A percentile compares a stretch with the other conserved stretches of the same genome.
Conservation (phyloP, 495 filamentous ascomycete genomes). For the Talaromyces liani region DNA sequence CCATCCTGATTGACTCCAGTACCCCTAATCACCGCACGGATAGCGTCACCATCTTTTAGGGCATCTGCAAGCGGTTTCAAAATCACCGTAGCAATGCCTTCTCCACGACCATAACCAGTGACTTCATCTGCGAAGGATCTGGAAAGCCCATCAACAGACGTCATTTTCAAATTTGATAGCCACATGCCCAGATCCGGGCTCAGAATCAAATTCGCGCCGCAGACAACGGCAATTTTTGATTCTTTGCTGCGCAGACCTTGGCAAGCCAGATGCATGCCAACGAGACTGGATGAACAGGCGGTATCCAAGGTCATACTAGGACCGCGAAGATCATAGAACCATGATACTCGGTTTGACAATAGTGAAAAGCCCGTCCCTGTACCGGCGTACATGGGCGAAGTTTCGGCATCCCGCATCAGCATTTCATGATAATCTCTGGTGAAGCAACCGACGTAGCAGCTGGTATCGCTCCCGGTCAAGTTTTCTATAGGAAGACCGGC, state of each 20-base stretch:
- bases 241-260: constrained; percentile 15
- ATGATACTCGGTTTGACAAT: constrained; percentile 24
- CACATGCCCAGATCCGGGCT: constrained; percentile 13
- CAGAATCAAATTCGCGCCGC: constrained; percentile 19
- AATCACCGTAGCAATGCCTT: constrained; percentile 21
- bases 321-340: constrained; percentile 17
- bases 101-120: constrained; percentile 28
- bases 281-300: constrained; percentile 35
- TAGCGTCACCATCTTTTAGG: constrained; percentile 21
- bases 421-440: constrained; percentile 30
- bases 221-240: constrained; percentile 18
- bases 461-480: constrained; percentile 34
- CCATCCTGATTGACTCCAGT: constrained; percentile 32
- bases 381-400: constrained; percentile 17
- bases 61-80: constrained; percentile 25
- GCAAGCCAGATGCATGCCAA: constrained; percentile 24
- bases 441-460: constrained; percentile 28
- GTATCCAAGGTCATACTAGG: constrained; percentile 32
- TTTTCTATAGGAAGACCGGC: constrained; percentile 31
- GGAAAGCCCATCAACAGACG: constrained; percentile 20
- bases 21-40: constrained; percentile 24
- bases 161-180: constrained; percentile 16
- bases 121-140: constrained; percentile 25
- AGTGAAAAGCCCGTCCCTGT: constrained; percentile 31
- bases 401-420: constrained; percentile 21